Conservation (phyloP, 2,329 filamentous ascomycete species). For the Phialophora chinensis region DNA sequence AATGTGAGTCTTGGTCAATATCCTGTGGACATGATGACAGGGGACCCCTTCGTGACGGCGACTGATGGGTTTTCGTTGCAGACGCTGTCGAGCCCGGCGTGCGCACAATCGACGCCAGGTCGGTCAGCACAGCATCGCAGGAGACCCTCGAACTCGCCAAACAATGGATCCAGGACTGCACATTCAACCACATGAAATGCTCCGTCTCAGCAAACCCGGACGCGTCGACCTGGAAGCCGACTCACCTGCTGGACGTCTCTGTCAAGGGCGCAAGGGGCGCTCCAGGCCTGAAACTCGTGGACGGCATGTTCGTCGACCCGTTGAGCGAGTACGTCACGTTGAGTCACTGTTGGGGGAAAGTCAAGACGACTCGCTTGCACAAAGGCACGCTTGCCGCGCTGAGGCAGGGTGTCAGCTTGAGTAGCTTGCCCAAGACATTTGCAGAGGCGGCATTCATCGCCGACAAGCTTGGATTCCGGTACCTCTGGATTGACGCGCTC, state of each 20-base stretch:
- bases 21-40: background rate
- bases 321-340: conserved; percentile 39
- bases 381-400: conserved; percentile 38
- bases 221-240: conserved; percentile 36
- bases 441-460: conserved; percentile 37
- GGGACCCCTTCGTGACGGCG: background rate
- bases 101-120: conserved; percentile 33
- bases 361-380: conserved; percentile 36
- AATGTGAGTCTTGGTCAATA: conserved; percentile 32
- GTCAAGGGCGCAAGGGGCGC: conserved; percentile 34
- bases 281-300: conserved; percentile 38
- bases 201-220: conserved; percentile 32
- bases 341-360: conserved; percentile 40
- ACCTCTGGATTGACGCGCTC: conserved; percentile 41
- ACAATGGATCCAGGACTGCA: conserved; percentile 40
- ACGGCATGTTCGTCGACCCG: conserved; percentile 38
- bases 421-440: conserved; percentile 39
- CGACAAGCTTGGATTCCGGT: conserved; percentile 37
- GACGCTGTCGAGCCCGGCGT: conserved; percentile 40
- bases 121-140: conserved; percentile 35
- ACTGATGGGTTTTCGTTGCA: conserved; percentile 7
- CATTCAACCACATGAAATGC: conserved; percentile 41
- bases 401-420: conserved; percentile 36
- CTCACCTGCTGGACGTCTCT: conserved; percentile 39
- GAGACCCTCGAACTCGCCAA: conserved; percentile 38